Percentiles rank a stretch among this genome's conserved stretches.
These are phyloP conservation scores for Globisporangium mamillatum DNA, from an alignment of 352 stramenopile species.

Conservation along the genomic window DNA sequence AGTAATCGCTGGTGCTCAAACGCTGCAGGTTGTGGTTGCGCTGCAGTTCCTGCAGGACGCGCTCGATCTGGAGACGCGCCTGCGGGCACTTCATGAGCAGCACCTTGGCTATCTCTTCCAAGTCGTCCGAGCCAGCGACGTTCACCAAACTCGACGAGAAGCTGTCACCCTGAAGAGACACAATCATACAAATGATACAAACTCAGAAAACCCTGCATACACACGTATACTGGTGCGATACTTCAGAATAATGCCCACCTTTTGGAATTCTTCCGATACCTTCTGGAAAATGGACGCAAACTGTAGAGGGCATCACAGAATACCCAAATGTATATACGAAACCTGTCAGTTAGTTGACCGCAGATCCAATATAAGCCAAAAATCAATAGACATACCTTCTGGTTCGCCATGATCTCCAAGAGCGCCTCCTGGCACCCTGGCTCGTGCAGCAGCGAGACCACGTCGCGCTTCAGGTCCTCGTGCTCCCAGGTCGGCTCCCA, in stretches of 20 bases:
- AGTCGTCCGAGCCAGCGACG: conserved; percentile 41
- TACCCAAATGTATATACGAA: neutral
- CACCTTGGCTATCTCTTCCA: conserved; percentile 74
- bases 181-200: neutral
- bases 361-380: neutral
- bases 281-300: conserved; percentile 63
- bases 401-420: conserved; percentile 52
- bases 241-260: conserved; percentile 9
- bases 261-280: conserved; percentile 61
- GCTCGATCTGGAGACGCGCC: conserved; percentile 66
- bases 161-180: conserved; percentile 25
- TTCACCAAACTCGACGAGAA: conserved; percentile 54
- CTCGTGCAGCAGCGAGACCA: conserved; percentile 72
- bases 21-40: conserved; percentile 66
- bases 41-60: conserved; percentile 69
- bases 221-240: neutral
- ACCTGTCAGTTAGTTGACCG: too few species aligned
- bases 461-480: conserved; percentile 62
- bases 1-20: conserved; percentile 69
- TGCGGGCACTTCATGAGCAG: conserved; percentile 75
- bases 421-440: conserved; percentile 69
- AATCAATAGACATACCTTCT: conserved; percentile 3
- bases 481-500: conserved; percentile 59
- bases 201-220: neutral
- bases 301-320: conserved; percentile 16